Conservation (phyloP, 208 protist genomes). For the Trypanosoma scelopori region DNA sequence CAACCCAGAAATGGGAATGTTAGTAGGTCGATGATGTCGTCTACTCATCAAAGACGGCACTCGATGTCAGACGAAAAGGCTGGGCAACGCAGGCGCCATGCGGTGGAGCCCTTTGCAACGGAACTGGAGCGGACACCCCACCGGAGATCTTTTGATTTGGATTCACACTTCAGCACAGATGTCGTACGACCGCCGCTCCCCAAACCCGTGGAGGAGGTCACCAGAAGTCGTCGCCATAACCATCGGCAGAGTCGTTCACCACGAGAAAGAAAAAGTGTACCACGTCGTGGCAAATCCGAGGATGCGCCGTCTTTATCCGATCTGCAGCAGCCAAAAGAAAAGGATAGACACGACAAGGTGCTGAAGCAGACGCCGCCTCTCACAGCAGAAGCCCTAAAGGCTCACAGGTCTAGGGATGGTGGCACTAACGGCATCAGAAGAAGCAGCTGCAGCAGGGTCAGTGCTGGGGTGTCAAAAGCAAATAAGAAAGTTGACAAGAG, state of each 20-base stretch:
- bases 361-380: no score
- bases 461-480: slow-evolving; percentile 9
- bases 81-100: neutral
- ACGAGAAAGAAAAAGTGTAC: slow-evolving; percentile 11
- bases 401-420: neutral
- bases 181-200: neutral
- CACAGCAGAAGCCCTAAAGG: no score
- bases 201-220: slow-evolving; percentile 7
- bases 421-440: neutral
- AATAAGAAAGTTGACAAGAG: slow-evolving; percentile 23
- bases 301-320: neutral
- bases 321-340: slow-evolving; percentile 11
- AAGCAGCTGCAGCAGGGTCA: neutral
- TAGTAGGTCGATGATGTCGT: neutral
- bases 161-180: neutral
- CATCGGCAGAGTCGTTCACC: neutral
- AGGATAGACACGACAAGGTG: slow-evolving; percentile 2
- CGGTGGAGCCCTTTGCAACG: neutral
- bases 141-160: neutral
- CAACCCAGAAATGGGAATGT: neutral
- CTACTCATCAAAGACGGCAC: neutral
- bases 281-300: neutral
- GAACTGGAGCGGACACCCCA: slow-evolving; percentile 1
- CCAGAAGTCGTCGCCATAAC: neutral
- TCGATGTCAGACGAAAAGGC: neutral